A percentile compares a stretch with the other conserved stretches of the same genome.
These are phyloP conservation scores for Xylaria scruposa DNA, from an alignment of 495 filamentous ascomycete genomes.

Conservation along the genomic window DNA sequence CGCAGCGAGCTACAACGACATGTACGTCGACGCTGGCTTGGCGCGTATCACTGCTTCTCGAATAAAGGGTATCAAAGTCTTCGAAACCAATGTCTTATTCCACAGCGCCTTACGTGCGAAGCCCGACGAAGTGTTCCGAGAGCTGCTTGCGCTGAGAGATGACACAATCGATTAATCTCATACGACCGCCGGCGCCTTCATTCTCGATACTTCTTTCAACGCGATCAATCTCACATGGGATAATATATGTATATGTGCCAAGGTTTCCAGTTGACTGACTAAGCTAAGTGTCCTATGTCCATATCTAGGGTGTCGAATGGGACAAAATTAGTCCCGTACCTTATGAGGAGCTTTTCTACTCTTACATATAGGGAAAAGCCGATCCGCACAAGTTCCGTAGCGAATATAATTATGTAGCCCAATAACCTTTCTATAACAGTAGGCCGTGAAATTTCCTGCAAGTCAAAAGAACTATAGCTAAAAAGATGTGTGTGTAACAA, in stretches of 20 bases:
- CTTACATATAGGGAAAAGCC: neutral
- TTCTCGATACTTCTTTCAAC: neutral
- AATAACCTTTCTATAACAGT: neutral
- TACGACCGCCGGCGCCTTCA: neutral
- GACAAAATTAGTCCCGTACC: neutral
- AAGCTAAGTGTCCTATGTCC: neutral
- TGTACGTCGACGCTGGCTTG: conserved; percentile 87
- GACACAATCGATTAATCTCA: conserved; percentile 69
- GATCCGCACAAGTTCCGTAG: neutral
- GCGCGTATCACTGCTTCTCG: conserved; percentile 73
- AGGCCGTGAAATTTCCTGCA: neutral
- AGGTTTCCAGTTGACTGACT: neutral
- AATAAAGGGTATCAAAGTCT: conserved; percentile 80
- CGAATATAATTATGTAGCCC: neutral
- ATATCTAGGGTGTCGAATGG: neutral
- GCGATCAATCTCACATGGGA: neutral
- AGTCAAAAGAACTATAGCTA: neutral
- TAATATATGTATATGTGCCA: neutral
- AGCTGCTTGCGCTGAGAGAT: conserved; percentile 73
- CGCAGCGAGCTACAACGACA: conserved; percentile 88
- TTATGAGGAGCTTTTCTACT: neutral
- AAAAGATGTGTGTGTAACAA: neutral
- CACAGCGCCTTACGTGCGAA: conserved; percentile 80
- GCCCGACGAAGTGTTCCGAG: conserved; percentile 74
- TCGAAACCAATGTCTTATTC: conserved; percentile 84